Base-by-base conservation (phyloP, 495 filamentous ascomycete species). In the Aspergillus nanangensis region DNA sequence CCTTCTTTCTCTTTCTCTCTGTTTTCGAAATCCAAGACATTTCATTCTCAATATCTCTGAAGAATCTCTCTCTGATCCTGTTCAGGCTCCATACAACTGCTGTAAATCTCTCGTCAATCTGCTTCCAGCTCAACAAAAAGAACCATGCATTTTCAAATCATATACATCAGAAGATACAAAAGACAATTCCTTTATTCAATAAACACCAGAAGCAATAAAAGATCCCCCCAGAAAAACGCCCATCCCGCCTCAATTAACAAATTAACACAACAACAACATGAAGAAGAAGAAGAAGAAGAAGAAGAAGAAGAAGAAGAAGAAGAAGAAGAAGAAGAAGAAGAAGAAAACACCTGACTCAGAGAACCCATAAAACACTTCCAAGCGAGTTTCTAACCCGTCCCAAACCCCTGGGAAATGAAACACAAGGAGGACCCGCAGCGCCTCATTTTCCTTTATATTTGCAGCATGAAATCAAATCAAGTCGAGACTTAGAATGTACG, bases 231-330 rank as follows among this genome's bases (percentile, higher is more conserved):
- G n/a, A n/a, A n/a, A 47, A 19, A 36, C 33, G 54, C 63, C 33
- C 15, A 14, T 18, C 33, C 33, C 20, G 15, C 20, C 15, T 36
- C 33, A 21, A 13, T 23, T 39, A 58, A 47, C 53, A 43, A 51
- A 53, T 52, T 44, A 54, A 37, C 20, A 53, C 42, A 39, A 45
- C 2, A 33, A 41, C 34, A 40, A 29, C 14, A 51, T 15, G 34
- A 24, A 32, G 25, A 11, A 24, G 17, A 41, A 41, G 8, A 42
- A 29, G 19, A 31, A 18, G 3, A 24, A 27, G n/a, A n/a, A n/a
- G n/a, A n/a, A n/a, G n/a, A 44, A 29, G 7, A 32, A 45, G 5
- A 19, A 19, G 27, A 19, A 33, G 33, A 36, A 17, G 42, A 44
- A 45, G 14, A 31, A 20, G 4, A 18, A 24, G 15, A 38, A 37